Percentiles rank a stretch among this genome's conserved stretches.
Evolutionary conservation across 208 protist species (phyloP).

Genomic region (Balamuthia mandrillaris): DNA sequence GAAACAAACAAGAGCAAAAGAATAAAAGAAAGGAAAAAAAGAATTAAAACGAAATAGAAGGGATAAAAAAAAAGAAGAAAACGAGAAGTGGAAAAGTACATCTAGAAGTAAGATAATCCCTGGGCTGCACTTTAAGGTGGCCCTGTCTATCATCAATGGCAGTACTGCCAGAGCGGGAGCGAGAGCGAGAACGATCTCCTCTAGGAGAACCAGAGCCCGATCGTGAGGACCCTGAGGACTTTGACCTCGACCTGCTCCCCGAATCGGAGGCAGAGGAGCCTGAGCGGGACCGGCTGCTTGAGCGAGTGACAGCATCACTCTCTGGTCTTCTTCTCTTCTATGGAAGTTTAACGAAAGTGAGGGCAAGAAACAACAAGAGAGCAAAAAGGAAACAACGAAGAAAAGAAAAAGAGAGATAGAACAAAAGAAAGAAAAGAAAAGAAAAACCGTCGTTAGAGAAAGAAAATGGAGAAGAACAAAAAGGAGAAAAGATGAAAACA

Average conservation of each 20-base stretch:
- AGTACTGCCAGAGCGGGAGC: too few species aligned
- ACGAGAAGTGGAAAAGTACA: slow-evolving; percentile 30
- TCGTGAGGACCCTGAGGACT: too few species aligned
- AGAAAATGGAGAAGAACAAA: not conserved
- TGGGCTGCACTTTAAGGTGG: slow-evolving; percentile 11
- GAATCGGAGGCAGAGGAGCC: too few species aligned
- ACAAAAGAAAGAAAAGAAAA: not conserved
- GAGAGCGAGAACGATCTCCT: too few species aligned
- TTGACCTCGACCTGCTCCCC: too few species aligned
- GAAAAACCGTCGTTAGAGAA: not conserved
- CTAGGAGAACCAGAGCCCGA: too few species aligned
- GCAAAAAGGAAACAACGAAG: not conserved
- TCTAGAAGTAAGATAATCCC: slow-evolving; percentile 32
- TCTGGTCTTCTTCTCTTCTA: too few species aligned
- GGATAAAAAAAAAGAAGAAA: not conserved
- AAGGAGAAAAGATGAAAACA: not conserved
- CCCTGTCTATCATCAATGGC: slow-evolving; percentile 36
- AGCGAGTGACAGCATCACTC: too few species aligned
- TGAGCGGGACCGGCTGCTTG: too few species aligned
- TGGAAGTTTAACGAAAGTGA: not conserved
- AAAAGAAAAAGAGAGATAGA: not conserved
- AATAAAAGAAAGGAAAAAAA: too few species aligned
- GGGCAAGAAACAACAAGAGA: too few species aligned
- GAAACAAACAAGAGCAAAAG: too few species aligned
- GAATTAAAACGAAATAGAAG: not conserved